Evolutionary conservation across 106 monocot genomes (phyloP), one percentile per base, ranked within the genome.

Genomic region (Dactylorhiza incarnata): DNA sequence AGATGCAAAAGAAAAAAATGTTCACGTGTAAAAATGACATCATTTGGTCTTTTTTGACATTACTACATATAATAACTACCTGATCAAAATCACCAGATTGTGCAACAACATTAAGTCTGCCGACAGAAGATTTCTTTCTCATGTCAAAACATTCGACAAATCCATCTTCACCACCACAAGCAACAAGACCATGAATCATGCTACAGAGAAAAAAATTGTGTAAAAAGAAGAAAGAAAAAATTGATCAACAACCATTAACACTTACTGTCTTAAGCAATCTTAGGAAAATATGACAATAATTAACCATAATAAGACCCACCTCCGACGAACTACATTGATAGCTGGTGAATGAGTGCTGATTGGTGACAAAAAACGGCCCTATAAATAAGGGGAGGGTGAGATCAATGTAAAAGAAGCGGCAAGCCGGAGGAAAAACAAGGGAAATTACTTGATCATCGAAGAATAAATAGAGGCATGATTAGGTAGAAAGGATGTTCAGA

Each of bases 141-240:
- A 79, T 82, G 81, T 99, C 97, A 88, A 94, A 99, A 78, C 91
- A 99, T 74, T 99, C 97, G 7, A 94, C 86, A 63, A 83, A 87
- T 55, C 97, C 97, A 85, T 99, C 97, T 63, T 99, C 94, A 82
- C 97, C 97, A 82, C 97, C 97, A 87, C 84, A 87, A 78, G 91
- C 97, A 87, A 99, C 76, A 78, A 99, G 91, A 47, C 97, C 97
- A 89, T 99, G 97, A 69, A 94, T 66, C 7, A 25, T 53, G 69
- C 96, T 97, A n/a, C 45, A 71, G 17, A 0, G 2, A 72, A 49
- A 23, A 7, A 72, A 72, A 49, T n/a, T n/a, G n/a, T 65, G 45
- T 69, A 48, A 23, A 73, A 51, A 11, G 26, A 52, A 82, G 23
- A 69, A 74, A 69, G 75, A 5, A 80, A 13, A 66, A 45, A 74